Percentiles rank a stretch among this genome's conserved stretches.
Evolutionary conservation across 352 stramenopile genomes (phyloP).

Genomic region (Pythium monospermum): DNA sequence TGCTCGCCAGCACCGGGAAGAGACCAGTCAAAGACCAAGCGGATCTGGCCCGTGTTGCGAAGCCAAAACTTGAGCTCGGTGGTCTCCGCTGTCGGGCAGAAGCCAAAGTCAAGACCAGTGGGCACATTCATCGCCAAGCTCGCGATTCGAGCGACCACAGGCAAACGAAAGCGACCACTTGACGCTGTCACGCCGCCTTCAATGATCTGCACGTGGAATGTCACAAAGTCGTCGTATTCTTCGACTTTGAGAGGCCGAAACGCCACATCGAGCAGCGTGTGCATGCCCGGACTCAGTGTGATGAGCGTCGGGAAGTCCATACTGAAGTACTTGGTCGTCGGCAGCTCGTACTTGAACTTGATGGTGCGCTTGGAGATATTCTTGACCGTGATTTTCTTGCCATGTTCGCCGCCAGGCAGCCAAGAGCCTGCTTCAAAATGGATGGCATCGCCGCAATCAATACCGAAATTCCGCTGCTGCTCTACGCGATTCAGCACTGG

Average conservation of each 20-base stretch:
- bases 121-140: constrained; percentile 58
- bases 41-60: constrained; percentile 85
- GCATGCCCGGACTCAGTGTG: constrained; percentile 86
- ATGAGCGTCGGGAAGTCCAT: constrained; percentile 91
- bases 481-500: constrained; percentile 68
- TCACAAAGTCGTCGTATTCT: constrained; percentile 90
- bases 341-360: constrained; percentile 92
- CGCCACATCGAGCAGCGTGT: constrained; percentile 79
- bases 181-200: constrained; percentile 62
- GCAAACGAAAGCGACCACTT: constrained; percentile 81
- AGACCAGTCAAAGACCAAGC: constrained; percentile 82
- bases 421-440: constrained; percentile 86
- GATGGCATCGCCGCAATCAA: constrained; percentile 85
- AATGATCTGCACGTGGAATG: constrained; percentile 85
- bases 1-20: constrained; percentile 60
- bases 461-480: constrained; percentile 63
- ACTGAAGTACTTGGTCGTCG: constrained; percentile 91
- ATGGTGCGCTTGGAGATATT: constrained; percentile 86
- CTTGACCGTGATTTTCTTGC: constrained; percentile 86
- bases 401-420: constrained; percentile 88
- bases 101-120: constrained; percentile 79
- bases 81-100: constrained; percentile 85
- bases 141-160: constrained; percentile 79
- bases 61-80: constrained; percentile 69
- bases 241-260: constrained; percentile 88